A percentile compares a stretch with the other conserved stretches of the same genome.
phyloP scores from a whole-genome alignment of 345 rosid genomes.

The Ricinus communis region DNA sequence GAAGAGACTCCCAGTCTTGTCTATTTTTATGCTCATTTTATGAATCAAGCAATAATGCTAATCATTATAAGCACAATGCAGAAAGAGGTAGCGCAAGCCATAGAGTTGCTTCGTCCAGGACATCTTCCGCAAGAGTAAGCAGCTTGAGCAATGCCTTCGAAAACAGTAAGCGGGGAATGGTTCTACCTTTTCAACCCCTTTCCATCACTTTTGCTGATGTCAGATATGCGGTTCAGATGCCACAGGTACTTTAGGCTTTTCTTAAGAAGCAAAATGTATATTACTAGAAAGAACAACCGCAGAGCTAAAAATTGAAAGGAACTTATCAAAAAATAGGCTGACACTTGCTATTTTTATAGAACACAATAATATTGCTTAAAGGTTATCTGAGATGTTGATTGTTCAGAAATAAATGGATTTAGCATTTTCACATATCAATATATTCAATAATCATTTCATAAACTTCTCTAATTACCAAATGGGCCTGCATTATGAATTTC shows the following conservation, averaged over 20 bases:
- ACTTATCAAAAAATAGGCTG: neutral
- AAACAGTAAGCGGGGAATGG: conserved; percentile 51
- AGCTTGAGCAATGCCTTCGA: conserved; percentile 30
- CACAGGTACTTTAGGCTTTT: conserved; percentile 40
- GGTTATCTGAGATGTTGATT: neutral
- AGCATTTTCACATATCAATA: neutral
- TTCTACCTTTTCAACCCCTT: conserved; percentile 66
- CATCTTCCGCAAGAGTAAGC: conserved; percentile 36
- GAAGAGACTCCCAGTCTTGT: neutral
- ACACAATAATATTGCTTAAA: neutral
- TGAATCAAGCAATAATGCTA: conserved; percentile 7
- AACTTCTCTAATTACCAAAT: neutral
- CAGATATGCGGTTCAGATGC: conserved; percentile 65
- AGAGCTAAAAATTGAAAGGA: neutral
- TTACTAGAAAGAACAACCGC: neutral
- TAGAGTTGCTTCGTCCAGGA: conserved; percentile 29
- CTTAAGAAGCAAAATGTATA: neutral
- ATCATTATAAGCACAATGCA: conserved; percentile 28
- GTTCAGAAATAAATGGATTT: neutral
- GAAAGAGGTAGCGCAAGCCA: conserved; percentile 29
- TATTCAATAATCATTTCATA: neutral
- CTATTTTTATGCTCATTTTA: neutral
- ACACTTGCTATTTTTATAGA: neutral
- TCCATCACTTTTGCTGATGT: conserved; percentile 58
- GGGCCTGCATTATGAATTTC: neutral